Base-by-base conservation (phyloP, 2,329 filamentous ascomycete species). In the Neobulgaria alba region DNA sequence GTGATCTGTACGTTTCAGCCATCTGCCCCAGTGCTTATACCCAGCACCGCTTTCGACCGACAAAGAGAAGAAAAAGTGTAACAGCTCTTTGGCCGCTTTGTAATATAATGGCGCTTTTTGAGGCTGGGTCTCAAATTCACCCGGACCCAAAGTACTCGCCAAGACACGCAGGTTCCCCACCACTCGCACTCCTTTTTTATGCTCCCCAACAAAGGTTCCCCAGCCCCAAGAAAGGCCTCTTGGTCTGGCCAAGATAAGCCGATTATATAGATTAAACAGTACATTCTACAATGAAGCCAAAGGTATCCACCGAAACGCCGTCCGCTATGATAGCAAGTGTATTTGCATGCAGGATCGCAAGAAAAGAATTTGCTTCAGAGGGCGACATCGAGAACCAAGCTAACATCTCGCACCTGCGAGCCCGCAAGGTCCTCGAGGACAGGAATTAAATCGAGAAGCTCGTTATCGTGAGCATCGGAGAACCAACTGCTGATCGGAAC, bases 401-500 rank as follows among this genome's bases (percentile, higher is more conserved):
- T 96, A 63, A 98, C 92, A 66, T 98, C 92, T 66, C 83, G 78
- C 47, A 98, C 92, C 61, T 90, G 85, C 45, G 80, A 66, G 53
- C 85, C 82, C 48, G 92, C 90, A 60, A 98, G 73, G 65, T 98
- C 92, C 72, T 98, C 92, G 52, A 98, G 86, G 56, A 98, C 92
- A 39, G 92, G 92, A 63, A 98, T 96, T 56, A 98, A 72, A 63
- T 98, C 92, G 58, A 98, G 73, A 48, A 98, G 75, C 72, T 98
- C 92, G 66, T 98, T 98, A 69, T 98, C 92, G 66, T 98, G 92
- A 47, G 92, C 92, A 67, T 98, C 92, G 52, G 89, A 95, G 69
- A 98, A 98, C 92, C 92, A 98, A 72, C 90, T 96, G 75, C 89
- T 95, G 68, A 98, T 98, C 18, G 92, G 92, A 36, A 98, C 90